A percentile compares a stretch with the other conserved stretches of the same genome.
phyloP scores from a whole-genome alignment of 163 green algal species.

The Smithsoniella earleae region DNA sequence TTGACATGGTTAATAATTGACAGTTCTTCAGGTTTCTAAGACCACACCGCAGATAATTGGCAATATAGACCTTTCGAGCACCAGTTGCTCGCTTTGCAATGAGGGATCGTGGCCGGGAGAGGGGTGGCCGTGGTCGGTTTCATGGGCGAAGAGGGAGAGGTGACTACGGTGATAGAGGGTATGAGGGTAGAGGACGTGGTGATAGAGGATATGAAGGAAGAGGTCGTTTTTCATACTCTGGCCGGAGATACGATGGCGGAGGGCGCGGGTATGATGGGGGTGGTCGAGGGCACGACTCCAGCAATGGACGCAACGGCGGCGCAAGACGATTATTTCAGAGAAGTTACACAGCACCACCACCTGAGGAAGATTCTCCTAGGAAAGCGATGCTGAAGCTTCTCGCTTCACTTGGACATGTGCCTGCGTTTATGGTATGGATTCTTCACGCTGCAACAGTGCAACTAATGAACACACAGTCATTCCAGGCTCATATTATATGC shows the following conservation, averaged over 20 bases:
- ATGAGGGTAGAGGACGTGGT: too few relatives aligned
- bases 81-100: neutral
- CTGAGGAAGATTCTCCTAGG: conserved; percentile 2
- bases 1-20: too few relatives aligned
- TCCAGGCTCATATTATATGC: too few relatives aligned
- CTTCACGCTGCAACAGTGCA: too few relatives aligned
- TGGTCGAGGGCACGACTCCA: neutral
- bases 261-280: neutral
- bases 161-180: neutral
- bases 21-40: too few relatives aligned
- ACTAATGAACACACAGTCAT: too few relatives aligned
- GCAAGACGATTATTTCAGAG: neutral
- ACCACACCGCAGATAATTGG: too few relatives aligned
- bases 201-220: too few relatives aligned
- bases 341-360: conserved; percentile 1
- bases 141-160: neutral
- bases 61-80: too few relatives aligned
- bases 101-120: neutral
- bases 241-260: neutral
- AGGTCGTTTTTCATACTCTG: too few relatives aligned
- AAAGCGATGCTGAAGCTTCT: neutral
- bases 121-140: neutral
- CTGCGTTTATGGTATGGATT: conserved; percentile 11
- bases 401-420: neutral
- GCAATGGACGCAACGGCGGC: neutral